phyloP scores from a whole-genome alignment of 2,329 filamentous ascomycete genomes.

The Pestalotiopsis sp. region DNA sequence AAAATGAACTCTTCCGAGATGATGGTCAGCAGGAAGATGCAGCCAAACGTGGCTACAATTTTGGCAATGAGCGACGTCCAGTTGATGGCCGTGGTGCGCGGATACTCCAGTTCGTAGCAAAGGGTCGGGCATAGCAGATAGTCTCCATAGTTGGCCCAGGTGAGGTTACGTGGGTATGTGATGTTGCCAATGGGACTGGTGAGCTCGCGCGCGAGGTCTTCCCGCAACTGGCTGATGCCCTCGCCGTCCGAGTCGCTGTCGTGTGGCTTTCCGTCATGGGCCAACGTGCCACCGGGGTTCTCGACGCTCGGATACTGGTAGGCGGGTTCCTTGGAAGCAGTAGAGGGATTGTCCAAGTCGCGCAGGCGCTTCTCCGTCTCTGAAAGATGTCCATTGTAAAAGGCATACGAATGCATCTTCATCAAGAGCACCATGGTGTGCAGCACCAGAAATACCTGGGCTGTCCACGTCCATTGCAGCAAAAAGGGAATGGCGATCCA shows the following conservation, averaged over 20 bases:
- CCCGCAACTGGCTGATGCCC: constrained; percentile 69
- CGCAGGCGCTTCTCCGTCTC: constrained; percentile 82
- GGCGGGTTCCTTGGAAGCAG: constrained; percentile 67
- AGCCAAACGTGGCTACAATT: constrained; percentile 87
- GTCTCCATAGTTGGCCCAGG: constrained; percentile 78
- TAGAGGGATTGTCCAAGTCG: constrained; percentile 77
- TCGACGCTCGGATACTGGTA: constrained; percentile 74
- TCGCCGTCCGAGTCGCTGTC: constrained; percentile 44
- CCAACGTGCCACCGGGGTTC: constrained; percentile 45
- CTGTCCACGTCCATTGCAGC: constrained; percentile 92
- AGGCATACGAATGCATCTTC: constrained; percentile 99
- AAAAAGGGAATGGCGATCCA: constrained; percentile 88
- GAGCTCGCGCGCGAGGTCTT: constrained; percentile 86
- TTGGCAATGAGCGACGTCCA: constrained; percentile 85
- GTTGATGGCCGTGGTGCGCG: constrained; percentile 72
- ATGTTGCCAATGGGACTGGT: constrained; percentile 88
- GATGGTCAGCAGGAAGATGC: constrained; percentile 91
- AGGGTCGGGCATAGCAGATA: constrained; percentile 91
- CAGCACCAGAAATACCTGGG: constrained; percentile 90
- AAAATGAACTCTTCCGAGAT: constrained; percentile 95
- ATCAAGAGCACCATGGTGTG: constrained; percentile 92
- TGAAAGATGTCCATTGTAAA: constrained; percentile 95
- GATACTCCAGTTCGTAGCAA: constrained; percentile 97
- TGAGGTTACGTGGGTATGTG: constrained; percentile 89
- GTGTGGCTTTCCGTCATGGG: constrained; percentile 27